Percentiles rank a stretch among this genome's conserved stretches.
phyloP scores from a whole-genome alignment of 2,329 filamentous ascomycete species.

The Kalmusia sp. region DNA sequence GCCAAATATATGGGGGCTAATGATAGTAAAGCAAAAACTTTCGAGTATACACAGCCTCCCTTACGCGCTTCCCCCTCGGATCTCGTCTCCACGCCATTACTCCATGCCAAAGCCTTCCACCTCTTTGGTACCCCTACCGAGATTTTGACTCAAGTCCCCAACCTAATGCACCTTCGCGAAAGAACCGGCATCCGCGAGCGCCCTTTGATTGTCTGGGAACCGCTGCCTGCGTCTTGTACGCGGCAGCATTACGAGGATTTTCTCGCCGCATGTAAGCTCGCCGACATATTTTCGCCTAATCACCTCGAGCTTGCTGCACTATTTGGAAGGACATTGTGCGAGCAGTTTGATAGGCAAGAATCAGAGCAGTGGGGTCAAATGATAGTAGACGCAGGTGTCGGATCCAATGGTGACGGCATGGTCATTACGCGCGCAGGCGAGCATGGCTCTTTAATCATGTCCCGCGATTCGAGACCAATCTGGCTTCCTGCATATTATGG shows the following conservation, averaged over 20 bases:
- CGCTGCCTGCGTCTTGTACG: conserved; percentile 23
- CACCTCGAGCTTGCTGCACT: conserved; percentile 26
- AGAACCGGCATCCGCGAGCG: not conserved
- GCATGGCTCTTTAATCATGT: conserved; percentile 15
- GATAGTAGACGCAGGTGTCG: conserved; percentile 2
- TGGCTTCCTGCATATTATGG: conserved; percentile 26
- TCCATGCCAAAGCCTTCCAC: conserved; percentile 24
- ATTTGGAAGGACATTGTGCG: conserved; percentile 7
- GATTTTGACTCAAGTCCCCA: conserved; percentile 17
- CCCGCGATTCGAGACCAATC: not conserved
- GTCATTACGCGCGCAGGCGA: conserved; percentile 23
- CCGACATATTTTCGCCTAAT: conserved; percentile 34
- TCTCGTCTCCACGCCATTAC: conserved; percentile 15
- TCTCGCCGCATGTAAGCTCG: conserved; percentile 20
- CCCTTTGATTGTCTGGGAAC: conserved; percentile 30
- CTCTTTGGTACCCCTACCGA: conserved; percentile 27
- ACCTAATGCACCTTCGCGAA: conserved; percentile 18
- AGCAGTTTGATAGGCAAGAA: conserved; percentile 1
- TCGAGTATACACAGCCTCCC: conserved; percentile 23
- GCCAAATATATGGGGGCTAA: not conserved
- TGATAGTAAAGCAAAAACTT: conserved; percentile 22
- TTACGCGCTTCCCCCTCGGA: conserved; percentile 17
- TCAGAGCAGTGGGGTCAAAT: conserved; percentile 5
- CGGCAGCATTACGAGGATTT: conserved; percentile 12
- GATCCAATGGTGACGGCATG: not conserved